Evolutionary conservation across 1,284 basidiomycete species (phyloP).

Genomic region (Singerocomus inundabilis): DNA sequence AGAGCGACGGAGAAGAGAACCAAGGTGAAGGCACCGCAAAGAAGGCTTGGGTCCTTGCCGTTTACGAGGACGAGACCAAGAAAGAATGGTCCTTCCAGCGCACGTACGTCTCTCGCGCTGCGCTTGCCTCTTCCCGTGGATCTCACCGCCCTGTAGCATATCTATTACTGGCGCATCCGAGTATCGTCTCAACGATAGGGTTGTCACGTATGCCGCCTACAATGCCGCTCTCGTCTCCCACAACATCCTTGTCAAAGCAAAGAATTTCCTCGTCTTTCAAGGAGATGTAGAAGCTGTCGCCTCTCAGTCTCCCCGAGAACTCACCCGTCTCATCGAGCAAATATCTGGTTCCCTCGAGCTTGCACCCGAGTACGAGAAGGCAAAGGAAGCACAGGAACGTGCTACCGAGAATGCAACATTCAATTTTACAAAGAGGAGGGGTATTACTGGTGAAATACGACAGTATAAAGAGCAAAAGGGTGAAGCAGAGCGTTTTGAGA

Average conservation of each 20-base stretch:
- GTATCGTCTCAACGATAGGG: slow-evolving; percentile 79
- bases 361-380: slow-evolving; percentile 85
- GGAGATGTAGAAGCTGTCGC: slow-evolving; percentile 99
- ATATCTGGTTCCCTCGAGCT: slow-evolving; percentile 94
- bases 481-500: slow-evolving; percentile 89
- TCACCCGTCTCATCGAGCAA: slow-evolving; percentile 91
- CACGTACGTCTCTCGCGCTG: slow-evolving; percentile 57
- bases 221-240: slow-evolving; percentile 82
- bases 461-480: slow-evolving; percentile 97
- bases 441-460: slow-evolving; percentile 93
- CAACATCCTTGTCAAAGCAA: slow-evolving; percentile 98
- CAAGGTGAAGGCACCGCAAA: slow-evolving; percentile 82
- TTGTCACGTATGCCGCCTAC: slow-evolving; percentile 83
- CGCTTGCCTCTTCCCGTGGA: not conserved
- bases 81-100: slow-evolving; percentile 90
- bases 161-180: slow-evolving; percentile 84
- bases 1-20: slow-evolving; percentile 50
- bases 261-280: slow-evolving; percentile 99
- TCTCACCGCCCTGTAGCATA: slow-evolving; percentile 55
- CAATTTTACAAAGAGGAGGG: slow-evolving; percentile 91
- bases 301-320: slow-evolving; percentile 89
- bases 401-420: slow-evolving; percentile 93
- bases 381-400: slow-evolving; percentile 83
- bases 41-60: slow-evolving; percentile 93
- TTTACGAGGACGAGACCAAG: slow-evolving; percentile 74